Base-by-base conservation (phyloP, 2,329 filamentous ascomycete species). In the Fusarium foetens region DNA sequence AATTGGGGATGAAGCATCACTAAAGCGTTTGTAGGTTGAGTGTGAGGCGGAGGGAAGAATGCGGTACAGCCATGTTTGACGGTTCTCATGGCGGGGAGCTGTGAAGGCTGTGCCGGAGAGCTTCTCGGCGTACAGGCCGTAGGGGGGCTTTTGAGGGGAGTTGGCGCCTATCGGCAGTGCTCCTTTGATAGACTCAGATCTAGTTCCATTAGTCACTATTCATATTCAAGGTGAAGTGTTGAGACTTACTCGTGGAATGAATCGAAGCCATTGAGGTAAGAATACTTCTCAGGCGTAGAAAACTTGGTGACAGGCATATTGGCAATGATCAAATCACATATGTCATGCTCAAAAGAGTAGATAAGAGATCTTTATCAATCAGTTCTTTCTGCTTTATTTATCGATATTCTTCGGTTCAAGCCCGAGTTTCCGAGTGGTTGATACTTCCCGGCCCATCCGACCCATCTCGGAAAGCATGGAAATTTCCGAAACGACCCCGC, bases 81-180 rank as follows among this genome's bases (percentile, higher is more conserved):
- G 88, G 81, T 92, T 93, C 70, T 91, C 87, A 77, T 88, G 85
- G 11, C 92, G 85, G 0, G 91, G 91, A 3, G 91, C 89, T 3
- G 91, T 93, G 77, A 94, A 94, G 19, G 92, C 86, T 1, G 90
- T 92, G 6, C 91, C 91, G 0, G 91, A 93, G 29, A 93, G 85
- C 83, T 93, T 92, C 82, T 97, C 94, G 29, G 93, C 90, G 80
- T 96, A 96, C 21, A 97, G 88, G 1, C 93, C 94, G 73, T 90
- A 89, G 0, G 93, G 87, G 0, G 91, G 90, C 78, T 94, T 93
- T 79, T 97, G 94, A 0, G 94, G 94, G 2, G 92, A 93, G 84
- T 97, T 97, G 42, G 90, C 88, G 52, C 88, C 93, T 64, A 94
- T 80, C 9, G 94, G 93, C 2, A 95, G 85, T 4, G 94, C 91